A percentile compares a stretch with the other conserved stretches of the same genome.
Conservation (phyloP, 192 early-diverging fungal genomes). For the Gamsiella multidivaricata region DNA sequence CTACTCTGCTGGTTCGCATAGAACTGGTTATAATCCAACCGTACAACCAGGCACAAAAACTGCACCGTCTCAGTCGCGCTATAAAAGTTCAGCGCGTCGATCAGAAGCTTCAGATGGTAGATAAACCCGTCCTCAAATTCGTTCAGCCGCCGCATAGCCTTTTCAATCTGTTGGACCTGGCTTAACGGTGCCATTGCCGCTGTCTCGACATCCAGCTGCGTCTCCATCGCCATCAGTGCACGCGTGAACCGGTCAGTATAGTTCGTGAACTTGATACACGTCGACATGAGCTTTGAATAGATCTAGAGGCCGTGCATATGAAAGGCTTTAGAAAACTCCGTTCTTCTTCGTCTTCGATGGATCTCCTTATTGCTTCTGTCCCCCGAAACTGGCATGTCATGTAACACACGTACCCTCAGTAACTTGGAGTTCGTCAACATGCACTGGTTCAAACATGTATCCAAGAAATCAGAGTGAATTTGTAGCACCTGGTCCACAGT, state of each 20-base stretch:
- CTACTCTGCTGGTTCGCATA: slow-evolving; percentile 67
- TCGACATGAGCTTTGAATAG: slow-evolving; percentile 70
- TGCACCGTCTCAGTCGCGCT: slow-evolving; percentile 74
- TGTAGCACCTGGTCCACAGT: slow-evolving; percentile 91
- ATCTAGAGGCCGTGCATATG: slow-evolving; percentile 65
- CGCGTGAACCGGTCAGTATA: slow-evolving; percentile 68
- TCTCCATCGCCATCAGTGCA: slow-evolving; percentile 51
- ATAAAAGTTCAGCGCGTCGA: slow-evolving; percentile 83
- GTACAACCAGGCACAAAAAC: slow-evolving; percentile 71
- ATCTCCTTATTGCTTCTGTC: not conserved
- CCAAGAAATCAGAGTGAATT: slow-evolving; percentile 85
- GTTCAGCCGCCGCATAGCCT: slow-evolving; percentile 51
- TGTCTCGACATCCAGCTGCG: slow-evolving; percentile 43
- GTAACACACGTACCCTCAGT: slow-evolving; percentile 71
- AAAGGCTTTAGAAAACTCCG: too few relatives aligned
- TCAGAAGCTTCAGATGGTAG: slow-evolving; percentile 75
- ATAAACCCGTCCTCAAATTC: slow-evolving; percentile 72
- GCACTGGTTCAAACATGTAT: slow-evolving; percentile 90
- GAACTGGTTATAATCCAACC: slow-evolving; percentile 81
- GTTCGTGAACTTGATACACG: slow-evolving; percentile 67
- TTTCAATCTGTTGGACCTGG: slow-evolving; percentile 56
- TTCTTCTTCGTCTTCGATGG: too few relatives aligned
- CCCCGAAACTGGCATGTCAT: not conserved
- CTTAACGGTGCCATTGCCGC: slow-evolving; percentile 44
- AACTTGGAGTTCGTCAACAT: slow-evolving; percentile 88